Evolutionary conservation across 2,329 filamentous ascomycete species (phyloP), one percentile per base, ranked within the genome.

Genomic region (Cadophora malorum): DNA sequence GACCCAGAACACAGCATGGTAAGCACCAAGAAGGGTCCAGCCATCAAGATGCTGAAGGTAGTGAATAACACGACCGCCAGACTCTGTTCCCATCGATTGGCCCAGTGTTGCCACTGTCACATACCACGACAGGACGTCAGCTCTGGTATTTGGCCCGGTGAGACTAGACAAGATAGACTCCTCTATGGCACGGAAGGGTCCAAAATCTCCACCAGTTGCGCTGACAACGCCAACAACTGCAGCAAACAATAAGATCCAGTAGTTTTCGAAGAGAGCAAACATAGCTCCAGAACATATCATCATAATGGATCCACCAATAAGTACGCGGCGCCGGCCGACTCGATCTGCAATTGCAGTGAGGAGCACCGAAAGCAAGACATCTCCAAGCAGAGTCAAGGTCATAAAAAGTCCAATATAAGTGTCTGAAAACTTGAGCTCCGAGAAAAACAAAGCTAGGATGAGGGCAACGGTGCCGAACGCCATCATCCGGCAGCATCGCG

Each of bases 111-210:
- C 89, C 0, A 81, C 75, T 0, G 88, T 80, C 9, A 81, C 83
- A 73, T 89, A 89, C 87, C 87, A 89, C 8, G 86, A 84, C 63
- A 86, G 86, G 4, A 89, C 79, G 74, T 88, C 86, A 65, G 83
- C 80, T 62, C 86, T 77, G 1, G 79, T 78, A 5, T 78, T 76
- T 2, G 80, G 73, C 1, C 76, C 74, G 0, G 84, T 87, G 1
- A 89, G 78, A 59, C 87, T 85, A 2, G 86, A 85, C 2, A 89
- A 77, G 6, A 84, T 83, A 28, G 83, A 86, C 76, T 89, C 87
- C 71, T 89, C 87, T 35, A 89, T 82, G 23, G 87, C 86, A 28
- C 84, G 80, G 66, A 90, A 89, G 0, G 87, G 87, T 0, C 86
- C 87, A 65, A 89, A 88, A 73, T 90, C 87, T 63, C 85, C 85